phyloP scores from a whole-genome alignment of 1,284 basidiomycete genomes.

The Pascua sp. region DNA sequence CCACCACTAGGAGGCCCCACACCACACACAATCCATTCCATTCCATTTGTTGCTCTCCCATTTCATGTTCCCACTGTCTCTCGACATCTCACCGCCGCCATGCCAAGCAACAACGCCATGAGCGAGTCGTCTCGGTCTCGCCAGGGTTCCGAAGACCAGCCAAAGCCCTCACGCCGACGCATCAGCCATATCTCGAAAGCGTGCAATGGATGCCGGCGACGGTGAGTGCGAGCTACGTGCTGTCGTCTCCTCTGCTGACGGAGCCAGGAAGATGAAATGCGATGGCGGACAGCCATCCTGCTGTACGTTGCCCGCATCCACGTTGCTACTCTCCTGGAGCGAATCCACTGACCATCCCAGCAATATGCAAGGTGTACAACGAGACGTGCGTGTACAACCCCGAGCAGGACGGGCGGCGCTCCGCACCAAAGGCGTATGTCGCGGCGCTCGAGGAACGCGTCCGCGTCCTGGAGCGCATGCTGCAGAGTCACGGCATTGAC shows the following conservation, averaged over 20 bases:
- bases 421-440: conserved; percentile 21
- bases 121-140: too few relatives aligned
- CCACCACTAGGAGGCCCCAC: too few relatives aligned
- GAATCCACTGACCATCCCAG: neutral
- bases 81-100: too few relatives aligned
- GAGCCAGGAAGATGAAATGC: conserved; percentile 20
- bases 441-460: conserved; percentile 18
- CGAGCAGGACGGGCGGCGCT: conserved; percentile 20
- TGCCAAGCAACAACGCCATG: too few relatives aligned
- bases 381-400: conserved; percentile 23
- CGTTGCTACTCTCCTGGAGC: too few relatives aligned
- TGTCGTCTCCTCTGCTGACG: neutral
- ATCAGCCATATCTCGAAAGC: conserved; percentile 21
- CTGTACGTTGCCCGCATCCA: conserved; percentile 8
- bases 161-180: conserved; percentile 15
- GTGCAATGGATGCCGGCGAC: conserved; percentile 18
- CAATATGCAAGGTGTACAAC: conserved; percentile 22
- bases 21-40: too few relatives aligned
- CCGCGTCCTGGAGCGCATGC: conserved; percentile 15
- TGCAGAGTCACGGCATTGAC: conserved; percentile 9
- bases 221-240: conserved; percentile 10
- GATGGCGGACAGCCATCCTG: conserved; percentile 20
- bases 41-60: too few relatives aligned
- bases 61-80: too few relatives aligned
- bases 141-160: neutral